Evolutionary conservation across 1,139 yeast genomes (phyloP).

Genomic region (Yamadazyma buinensis): DNA sequence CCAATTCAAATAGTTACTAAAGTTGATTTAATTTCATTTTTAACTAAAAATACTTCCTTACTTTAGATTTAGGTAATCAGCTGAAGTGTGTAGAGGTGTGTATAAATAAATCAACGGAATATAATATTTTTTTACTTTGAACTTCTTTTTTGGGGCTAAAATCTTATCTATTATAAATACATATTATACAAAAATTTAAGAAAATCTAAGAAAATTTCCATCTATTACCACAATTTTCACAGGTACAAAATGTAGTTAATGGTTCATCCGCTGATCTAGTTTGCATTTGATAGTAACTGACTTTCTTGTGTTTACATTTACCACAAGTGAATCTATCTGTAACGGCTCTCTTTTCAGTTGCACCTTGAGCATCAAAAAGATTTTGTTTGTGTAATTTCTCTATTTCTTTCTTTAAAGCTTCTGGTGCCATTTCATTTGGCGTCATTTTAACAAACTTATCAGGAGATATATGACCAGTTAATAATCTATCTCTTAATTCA

Average conservation of each 20-base stretch:
- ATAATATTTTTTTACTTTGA: too few relatives aligned
- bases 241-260: slow-evolving; percentile 93
- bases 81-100: too few relatives aligned
- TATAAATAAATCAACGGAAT: too few relatives aligned
- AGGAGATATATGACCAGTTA: slow-evolving; percentile 62
- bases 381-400: slow-evolving; percentile 85
- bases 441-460: slow-evolving; percentile 70
- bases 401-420: slow-evolving; percentile 75
- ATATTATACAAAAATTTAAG: background rate
- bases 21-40: slow-evolving; percentile 75
- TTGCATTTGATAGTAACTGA: slow-evolving; percentile 95
- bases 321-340: slow-evolving; percentile 97
- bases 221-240: slow-evolving; percentile 95
- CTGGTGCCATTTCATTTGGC: slow-evolving; percentile 95
- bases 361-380: slow-evolving; percentile 95
- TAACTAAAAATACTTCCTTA: slow-evolving; percentile 19
- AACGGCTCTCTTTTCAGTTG: slow-evolving; percentile 93
- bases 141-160: too few relatives aligned
- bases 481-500: slow-evolving; percentile 67
- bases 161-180: slow-evolving; percentile 1
- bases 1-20: slow-evolving; percentile 86
- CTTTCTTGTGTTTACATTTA: slow-evolving; percentile 95
- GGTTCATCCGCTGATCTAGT: slow-evolving; percentile 99
- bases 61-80: slow-evolving; percentile 8
- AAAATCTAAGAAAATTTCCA: slow-evolving; percentile 76